Base-by-base conservation (phyloP, 2,329 filamentous ascomycete species). In the Grosmannia serpens region DNA sequence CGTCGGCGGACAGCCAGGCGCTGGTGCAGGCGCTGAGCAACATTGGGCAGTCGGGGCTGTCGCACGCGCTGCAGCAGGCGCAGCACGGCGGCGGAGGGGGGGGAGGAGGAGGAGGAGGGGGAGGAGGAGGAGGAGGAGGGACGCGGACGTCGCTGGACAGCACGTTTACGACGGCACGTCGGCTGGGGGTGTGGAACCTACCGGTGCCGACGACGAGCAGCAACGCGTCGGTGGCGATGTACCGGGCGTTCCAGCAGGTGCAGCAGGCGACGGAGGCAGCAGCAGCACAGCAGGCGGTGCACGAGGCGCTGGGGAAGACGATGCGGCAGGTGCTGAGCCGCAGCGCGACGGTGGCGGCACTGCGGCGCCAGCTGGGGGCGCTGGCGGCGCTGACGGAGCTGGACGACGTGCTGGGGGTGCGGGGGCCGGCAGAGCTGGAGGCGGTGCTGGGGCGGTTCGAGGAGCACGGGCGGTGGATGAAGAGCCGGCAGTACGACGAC, bases 141-240 rank as follows among this genome's bases (percentile, higher is more conserved):
- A 80, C 80, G 4, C 75, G 80, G 2, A 73, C 78, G 9, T 83
- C 82, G 0, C 75, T 88, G 9, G 86, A 90, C 53, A 87, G 81
- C 61, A 89, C 89, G 57, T 87, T 95, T 62, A 81, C 84, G 57
- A 89, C 89, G 7, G 91, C 91, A 24, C 82, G 89, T 60, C 87
- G 87, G 63, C 76, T 97, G 20, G 91, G 94, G 64, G 87, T 92
- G 66, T 99, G 94, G 94, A 91, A 96, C 68, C 78, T 97, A 24
- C 88, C 89, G 17, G 84, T 85, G 0, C 88, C 91, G 0, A 75
- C 78, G 9, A 73, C 77, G 3, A 81, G 79, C 53, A 75, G 79
- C 15, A 81, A 79, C 54, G 82, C 86, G 58, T 77, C 85, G 1
- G 84, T 86, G 3, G 85, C 83, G 1, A 75, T 92, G 1, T 96